phyloP scores from a whole-genome alignment of 768 basidiomycete species.

The Candolleomyces eurysporus region DNA sequence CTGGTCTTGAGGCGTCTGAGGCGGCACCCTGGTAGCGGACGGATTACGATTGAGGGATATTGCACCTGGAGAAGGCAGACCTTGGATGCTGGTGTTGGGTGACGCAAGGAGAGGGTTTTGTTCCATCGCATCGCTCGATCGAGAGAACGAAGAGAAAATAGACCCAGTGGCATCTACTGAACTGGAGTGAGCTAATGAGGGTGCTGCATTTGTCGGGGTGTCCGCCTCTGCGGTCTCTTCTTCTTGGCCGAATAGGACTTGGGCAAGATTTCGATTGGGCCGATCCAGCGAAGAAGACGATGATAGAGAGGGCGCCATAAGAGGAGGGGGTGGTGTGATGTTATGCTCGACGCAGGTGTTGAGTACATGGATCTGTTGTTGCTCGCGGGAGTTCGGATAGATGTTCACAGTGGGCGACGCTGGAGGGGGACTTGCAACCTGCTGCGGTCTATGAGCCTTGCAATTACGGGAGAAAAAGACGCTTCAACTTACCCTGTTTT shows the following conservation, averaged over 20 bases:
- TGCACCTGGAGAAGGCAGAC: background rate
- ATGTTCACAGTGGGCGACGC: background rate
- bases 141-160: background rate
- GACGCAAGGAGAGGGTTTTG: background rate
- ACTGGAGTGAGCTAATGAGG: background rate
- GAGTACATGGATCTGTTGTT: slow-evolving; percentile 14
- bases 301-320: slow-evolving; percentile 8
- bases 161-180: slow-evolving; percentile 8
- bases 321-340: background rate
- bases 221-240: slow-evolving; percentile 28
- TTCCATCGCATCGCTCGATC: background rate
- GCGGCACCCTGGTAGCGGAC: slow-evolving; percentile 38
- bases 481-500: slow-evolving; percentile 37
- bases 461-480: slow-evolving; percentile 7
- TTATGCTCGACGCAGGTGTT: slow-evolving; percentile 8
- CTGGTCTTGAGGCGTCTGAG: slow-evolving; percentile 44
- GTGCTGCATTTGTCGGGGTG: background rate
- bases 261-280: slow-evolving; percentile 71
- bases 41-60: slow-evolving; percentile 34
- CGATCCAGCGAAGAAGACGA: slow-evolving; percentile 17
- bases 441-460: slow-evolving; percentile 13
- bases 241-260: slow-evolving; percentile 66
- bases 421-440: slow-evolving; percentile 59
- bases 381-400: background rate
- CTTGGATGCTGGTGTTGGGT: background rate